phyloP scores from a whole-genome alignment of 2,329 filamentous ascomycete genomes.

The Penicillium hordei region DNA sequence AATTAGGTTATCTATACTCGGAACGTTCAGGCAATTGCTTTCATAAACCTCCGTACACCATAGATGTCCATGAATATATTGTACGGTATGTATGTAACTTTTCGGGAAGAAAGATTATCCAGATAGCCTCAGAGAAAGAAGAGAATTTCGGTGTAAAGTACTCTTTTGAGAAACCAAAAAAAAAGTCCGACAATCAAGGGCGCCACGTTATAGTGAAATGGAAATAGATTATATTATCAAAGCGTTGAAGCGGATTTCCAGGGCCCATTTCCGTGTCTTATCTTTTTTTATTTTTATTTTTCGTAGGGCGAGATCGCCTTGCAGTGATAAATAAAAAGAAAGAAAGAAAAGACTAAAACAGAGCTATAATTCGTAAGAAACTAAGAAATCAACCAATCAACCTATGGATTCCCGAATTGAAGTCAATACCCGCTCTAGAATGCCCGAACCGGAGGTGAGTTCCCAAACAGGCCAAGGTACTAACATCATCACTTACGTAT shows the following conservation, averaged over 20 bases:
- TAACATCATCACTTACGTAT: conserved; percentile 30
- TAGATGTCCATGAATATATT: background rate
- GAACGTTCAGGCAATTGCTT: background rate
- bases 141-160: conserved; percentile 4
- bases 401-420: background rate
- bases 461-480: conserved; percentile 17
- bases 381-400: conserved; percentile 1
- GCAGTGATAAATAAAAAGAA: background rate
- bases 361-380: background rate
- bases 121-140: background rate
- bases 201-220: background rate
- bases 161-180: conserved; percentile 3
- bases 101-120: background rate
- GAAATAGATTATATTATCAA: background rate
- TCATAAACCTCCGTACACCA: too few relatives aligned
- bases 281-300: background rate
- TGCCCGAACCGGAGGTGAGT: conserved; percentile 17
- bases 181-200: background rate
- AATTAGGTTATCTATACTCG: background rate
- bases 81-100: background rate
- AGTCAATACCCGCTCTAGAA: conserved; percentile 9
- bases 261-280: conserved; percentile 2
- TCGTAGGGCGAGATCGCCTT: conserved; percentile 8
- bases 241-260: background rate
- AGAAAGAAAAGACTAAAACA: background rate